Evolutionary conservation across 2,329 filamentous ascomycete genomes (phyloP).

Genomic region (Stachybotrys echinatus): DNA sequence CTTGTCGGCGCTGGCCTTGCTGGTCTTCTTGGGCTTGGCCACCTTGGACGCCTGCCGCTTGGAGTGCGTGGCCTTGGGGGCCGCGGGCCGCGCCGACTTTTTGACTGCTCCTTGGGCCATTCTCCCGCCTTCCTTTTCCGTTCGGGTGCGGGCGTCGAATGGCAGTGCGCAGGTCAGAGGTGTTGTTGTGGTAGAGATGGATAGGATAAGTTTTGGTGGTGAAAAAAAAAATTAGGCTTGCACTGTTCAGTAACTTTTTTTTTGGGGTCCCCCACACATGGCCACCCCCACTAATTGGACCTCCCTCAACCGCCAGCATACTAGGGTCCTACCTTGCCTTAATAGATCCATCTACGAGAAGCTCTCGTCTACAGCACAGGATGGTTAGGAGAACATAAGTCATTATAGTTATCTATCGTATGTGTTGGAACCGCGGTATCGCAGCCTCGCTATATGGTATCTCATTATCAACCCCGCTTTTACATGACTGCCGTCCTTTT

Average conservation of each 20-base stretch:
- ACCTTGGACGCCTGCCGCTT: conserved; percentile 40
- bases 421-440: neutral
- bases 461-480: neutral
- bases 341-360: too few species aligned
- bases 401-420: neutral
- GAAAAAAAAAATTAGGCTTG: neutral
- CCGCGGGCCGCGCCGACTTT: conserved; percentile 34
- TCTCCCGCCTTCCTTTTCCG: neutral
- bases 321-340: too few species aligned
- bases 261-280: too few species aligned
- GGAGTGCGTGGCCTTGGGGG: conserved; percentile 34
- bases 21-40: conserved; percentile 40
- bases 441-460: neutral
- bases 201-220: neutral
- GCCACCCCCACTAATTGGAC: too few species aligned
- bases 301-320: too few species aligned
- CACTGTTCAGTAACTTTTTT: too few species aligned
- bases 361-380: too few species aligned
- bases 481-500: neutral
- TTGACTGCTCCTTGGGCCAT: conserved; percentile 55
- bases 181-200: neutral
- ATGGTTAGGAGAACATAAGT: neutral
- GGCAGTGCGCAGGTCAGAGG: neutral
- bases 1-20: conserved; percentile 44
- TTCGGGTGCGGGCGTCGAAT: neutral